Evolutionary conservation across 1,284 basidiomycete genomes (phyloP).

Genomic region (Baeospora myosura): DNA sequence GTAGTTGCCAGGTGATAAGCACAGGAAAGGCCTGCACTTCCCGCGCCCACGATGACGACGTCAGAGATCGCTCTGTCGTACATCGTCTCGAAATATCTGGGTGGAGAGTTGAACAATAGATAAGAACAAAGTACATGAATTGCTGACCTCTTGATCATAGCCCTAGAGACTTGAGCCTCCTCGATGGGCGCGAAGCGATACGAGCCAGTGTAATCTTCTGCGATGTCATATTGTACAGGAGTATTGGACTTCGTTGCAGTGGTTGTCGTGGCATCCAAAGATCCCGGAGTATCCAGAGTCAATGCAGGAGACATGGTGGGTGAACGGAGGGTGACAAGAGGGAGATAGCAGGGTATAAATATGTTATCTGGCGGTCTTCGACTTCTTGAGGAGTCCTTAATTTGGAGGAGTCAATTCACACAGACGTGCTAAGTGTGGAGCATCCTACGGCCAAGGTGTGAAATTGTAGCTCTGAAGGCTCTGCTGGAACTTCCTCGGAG

Average conservation of each 20-base stretch:
- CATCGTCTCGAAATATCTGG: constrained; percentile 64
- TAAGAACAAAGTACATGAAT: constrained; percentile 1
- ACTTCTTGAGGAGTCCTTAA: too few relatives aligned
- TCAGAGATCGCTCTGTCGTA: constrained; percentile 73
- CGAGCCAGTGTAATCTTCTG: constrained; percentile 50
- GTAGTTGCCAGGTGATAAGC: constrained; percentile 67
- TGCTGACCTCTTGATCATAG: constrained; percentile 69
- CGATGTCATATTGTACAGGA: constrained; percentile 26
- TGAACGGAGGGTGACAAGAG: too few relatives aligned
- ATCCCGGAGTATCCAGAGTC: background rate
- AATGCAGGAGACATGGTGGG: background rate
- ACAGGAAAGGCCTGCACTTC: constrained; percentile 73
- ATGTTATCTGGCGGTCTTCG: too few relatives aligned
- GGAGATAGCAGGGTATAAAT: too few relatives aligned
- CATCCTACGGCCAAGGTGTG: too few relatives aligned
- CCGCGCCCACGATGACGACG: constrained; percentile 75
- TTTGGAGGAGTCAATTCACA: too few relatives aligned
- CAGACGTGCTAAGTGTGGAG: too few relatives aligned
- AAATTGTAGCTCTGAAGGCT: too few relatives aligned
- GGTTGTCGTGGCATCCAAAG: background rate
- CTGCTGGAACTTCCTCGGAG: too few relatives aligned
- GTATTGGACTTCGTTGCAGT: constrained; percentile 9
- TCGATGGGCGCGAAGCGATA: constrained; percentile 70
- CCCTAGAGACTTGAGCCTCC: constrained; percentile 70
- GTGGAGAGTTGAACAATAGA: background rate